Base-by-base conservation (phyloP, 2,329 filamentous ascomycete species). In the Paecilomyces sp. region DNA sequence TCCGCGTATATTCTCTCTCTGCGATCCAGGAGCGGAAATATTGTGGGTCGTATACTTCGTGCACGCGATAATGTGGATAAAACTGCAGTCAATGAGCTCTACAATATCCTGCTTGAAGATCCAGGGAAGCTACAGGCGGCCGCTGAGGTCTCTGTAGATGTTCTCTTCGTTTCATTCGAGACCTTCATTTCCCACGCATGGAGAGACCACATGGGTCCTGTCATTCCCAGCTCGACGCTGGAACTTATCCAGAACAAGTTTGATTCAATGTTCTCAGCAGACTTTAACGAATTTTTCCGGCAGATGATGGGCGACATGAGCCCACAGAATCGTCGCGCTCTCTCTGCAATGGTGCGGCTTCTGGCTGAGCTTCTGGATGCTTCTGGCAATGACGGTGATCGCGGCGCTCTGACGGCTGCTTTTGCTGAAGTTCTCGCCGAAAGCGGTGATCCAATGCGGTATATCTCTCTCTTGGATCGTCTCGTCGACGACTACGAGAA, bases 81-180 rank as follows among this genome's bases (percentile, higher is more conserved):
- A 68, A 81, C 93, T 6, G 80, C 85, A 1, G 89, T 96, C 65
- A 96, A 96, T 68, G 91, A 96, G 66, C 80, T 97, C 1, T 97
- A 96, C 76, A 96, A 96, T 70, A 84, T 87, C 34, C 82, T 97
- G 13, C 86, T 96, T 18, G 92, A 96, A 71, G 89, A 89, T 64
- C 90, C 92, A 0, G 88, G 85, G 57, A 91, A 91, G 68, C 83
- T 90, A 63, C 89, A 95, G 57, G 80, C 87, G 9, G 86, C 90
- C 1, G 83, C 86, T 0, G 91, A 96, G 61, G 82, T 90, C 8
- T 84, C 87, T 2, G 86, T 93, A 8, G 92, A 97, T 68, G 87
- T 93, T 22, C 83, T 97, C 4, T 96, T 97, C 70, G 89, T 90
- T 28, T 89, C 92, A 0, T 97, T 97, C 71, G 92, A 97, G 72